Conservation (phyloP, 306 rosid species). For the Parietaria judaica region DNA sequence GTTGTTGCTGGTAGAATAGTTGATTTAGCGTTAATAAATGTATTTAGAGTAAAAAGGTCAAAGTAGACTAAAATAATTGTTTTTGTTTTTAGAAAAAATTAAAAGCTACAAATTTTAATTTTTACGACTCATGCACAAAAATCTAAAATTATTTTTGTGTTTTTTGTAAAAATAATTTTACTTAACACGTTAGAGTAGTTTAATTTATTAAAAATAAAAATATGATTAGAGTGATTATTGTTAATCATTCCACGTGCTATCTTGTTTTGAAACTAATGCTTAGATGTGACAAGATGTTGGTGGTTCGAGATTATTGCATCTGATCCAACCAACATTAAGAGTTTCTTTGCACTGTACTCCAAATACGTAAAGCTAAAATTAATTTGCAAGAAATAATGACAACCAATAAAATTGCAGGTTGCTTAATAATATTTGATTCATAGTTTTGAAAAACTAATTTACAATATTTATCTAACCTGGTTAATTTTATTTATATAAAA, state of each 20-base stretch:
- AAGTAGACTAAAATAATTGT: too few species aligned
- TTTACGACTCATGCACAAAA: too few species aligned
- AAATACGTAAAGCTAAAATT: neutral
- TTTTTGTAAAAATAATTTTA: too few species aligned
- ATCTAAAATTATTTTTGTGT: too few species aligned
- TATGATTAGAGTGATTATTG: slow-evolving; percentile 16
- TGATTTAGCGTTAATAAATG: too few species aligned
- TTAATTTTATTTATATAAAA: too few species aligned
- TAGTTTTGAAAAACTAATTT: neutral
- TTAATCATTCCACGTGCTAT: slow-evolving; percentile 30
- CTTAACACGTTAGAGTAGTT: too few species aligned
- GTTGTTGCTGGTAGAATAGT: too few species aligned
- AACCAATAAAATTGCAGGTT: neutral
- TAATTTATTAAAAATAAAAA: too few species aligned
- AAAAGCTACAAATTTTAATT: too few species aligned
- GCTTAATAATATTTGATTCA: neutral
- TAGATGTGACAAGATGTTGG: slow-evolving; percentile 13
- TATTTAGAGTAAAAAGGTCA: too few species aligned
- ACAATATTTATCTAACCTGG: neutral
- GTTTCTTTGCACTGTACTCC: slow-evolving; percentile 3
- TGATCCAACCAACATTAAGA: neutral
- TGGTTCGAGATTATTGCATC: neutral
- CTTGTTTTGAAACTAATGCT: slow-evolving; percentile 9
- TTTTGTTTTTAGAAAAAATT: too few species aligned
- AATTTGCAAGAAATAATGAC: neutral